phyloP scores from a whole-genome alignment of 371 early-diverging fungal genomes.

The Mucor saturninus region DNA sequence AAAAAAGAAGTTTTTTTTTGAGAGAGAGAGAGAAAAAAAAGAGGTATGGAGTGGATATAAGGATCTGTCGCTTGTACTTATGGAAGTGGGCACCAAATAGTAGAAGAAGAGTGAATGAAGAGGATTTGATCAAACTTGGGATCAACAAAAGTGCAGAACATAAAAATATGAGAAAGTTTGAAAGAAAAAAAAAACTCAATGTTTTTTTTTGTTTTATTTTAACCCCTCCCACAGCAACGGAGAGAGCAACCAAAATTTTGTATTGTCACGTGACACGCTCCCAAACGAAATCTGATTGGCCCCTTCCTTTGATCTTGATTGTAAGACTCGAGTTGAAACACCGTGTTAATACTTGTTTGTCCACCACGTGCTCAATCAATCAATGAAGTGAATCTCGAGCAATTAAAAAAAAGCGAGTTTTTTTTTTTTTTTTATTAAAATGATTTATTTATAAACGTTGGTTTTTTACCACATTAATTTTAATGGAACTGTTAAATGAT shows the following conservation, averaged over 20 bases:
- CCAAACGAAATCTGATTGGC: background rate
- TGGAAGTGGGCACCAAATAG: conserved; percentile 20
- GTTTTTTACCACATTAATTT: conserved; percentile 32
- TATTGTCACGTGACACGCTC: background rate
- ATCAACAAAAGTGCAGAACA: conserved; percentile 29
- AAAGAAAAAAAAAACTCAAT: conserved; percentile 13
- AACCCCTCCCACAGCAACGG: background rate
- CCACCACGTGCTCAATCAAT: background rate
- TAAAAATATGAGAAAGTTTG: conserved; percentile 19
- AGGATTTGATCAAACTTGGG: conserved; percentile 27
- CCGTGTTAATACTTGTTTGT: background rate
- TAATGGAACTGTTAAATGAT: conserved; percentile 17
- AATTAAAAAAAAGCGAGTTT: background rate
- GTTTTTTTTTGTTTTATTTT: conserved; percentile 1
- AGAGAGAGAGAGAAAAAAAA: background rate
- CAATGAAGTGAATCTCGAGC: background rate
- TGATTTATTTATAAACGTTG: background rate
- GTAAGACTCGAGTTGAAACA: no score
- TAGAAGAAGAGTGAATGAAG: conserved; percentile 14
- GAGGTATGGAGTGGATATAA: conserved; percentile 22
- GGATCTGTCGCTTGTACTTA: conserved; percentile 4
- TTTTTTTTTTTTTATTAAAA: background rate
- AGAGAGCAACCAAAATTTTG: no score
- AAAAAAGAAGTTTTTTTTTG: background rate
- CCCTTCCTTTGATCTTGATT: no score